These are phyloP conservation scores for Arthrocladium fulminans DNA, from an alignment of 2,329 filamentous ascomycete genomes.

Conservation along the genomic window DNA sequence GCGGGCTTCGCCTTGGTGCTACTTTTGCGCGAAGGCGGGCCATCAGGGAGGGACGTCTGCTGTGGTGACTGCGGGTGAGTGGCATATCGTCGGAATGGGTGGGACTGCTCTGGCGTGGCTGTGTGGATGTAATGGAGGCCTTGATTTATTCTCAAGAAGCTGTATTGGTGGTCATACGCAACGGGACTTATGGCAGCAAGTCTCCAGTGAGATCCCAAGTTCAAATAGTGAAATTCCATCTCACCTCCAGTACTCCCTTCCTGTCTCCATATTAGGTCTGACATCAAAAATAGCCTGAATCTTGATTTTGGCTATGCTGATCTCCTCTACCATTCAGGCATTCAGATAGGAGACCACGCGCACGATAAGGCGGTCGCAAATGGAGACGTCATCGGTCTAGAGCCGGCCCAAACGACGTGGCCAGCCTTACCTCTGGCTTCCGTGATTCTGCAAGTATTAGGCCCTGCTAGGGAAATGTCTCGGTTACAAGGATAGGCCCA, in stretches of 20 bases:
- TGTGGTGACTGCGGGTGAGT: not conserved
- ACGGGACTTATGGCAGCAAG: no score
- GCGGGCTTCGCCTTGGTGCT: constrained; percentile 21
- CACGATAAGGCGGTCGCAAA: no score
- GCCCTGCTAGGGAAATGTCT: not conserved
- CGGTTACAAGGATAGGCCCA: not conserved
- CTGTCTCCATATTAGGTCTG: no score
- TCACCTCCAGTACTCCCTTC: no score
- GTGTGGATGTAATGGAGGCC: no score
- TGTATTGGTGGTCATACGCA: not conserved
- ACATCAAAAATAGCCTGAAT: no score
- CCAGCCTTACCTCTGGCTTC: not conserved
- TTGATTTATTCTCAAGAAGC: no score
- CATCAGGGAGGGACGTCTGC: constrained; percentile 40
- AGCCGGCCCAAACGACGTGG: not conserved
- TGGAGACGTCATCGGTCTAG: not conserved
- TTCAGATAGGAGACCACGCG: no score
- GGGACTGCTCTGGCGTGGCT: no score
- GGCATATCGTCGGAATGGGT: not conserved
- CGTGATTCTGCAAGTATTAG: not conserved
- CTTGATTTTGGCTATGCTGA: no score
- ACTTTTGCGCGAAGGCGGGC: constrained; percentile 35
- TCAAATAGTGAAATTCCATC: not conserved
- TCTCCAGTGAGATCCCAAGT: no score
- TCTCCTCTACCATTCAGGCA: no score